Evolutionary conservation across 202 grass and related monocot genomes (phyloP), one percentile per base, ranked within the genome.

Genomic region (Bolboschoenoplectus hybrid): DNA sequence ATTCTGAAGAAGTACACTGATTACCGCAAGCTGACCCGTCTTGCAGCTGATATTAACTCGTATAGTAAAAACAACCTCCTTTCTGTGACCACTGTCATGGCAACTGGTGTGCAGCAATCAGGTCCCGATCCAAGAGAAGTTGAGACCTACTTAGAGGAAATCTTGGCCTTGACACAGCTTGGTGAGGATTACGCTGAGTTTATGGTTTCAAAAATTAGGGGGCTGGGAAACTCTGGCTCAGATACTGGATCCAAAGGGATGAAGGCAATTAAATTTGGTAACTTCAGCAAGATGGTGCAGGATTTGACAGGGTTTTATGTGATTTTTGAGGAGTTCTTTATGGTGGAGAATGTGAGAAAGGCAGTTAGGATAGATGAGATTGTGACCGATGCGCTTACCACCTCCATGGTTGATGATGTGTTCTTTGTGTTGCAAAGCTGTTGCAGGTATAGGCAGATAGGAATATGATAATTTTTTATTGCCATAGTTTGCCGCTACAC

Each of bases 301-400:
- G 96, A 98, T 86, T 82, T 98, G 26, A 95, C 89, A 57, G 96
- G 91, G 32, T 98, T 92, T 79, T 95, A 95, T 67, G 82, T 98
- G 60, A 95, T 98, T 58, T 89, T 95, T 74, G 96, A 98, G 85
- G 96, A 98, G 85, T 98, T 98, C 85, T 95, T 95, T 86, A 98
- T 98, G 96, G 93, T 98, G 45, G 93, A 94, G 86, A 98, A 98
- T 86, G 89, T 98, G 78, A 93, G 96, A 86, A 98, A 98, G 71
- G 93, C 96, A 40, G 90, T 96, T 75, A 85, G 75, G 71, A 98
- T 98, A 64, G 93, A 98, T 65, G 96, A 98, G 82, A 85, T 82
- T 2, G 86, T 86, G 35, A 62, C 73, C 19, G 93, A 98, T 85
- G 91, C 86, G 40, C 90, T 94, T 44, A 94, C 89, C 8, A 96